Evolutionary conservation across 176 grass and related monocot species (phyloP).

Genomic region (Areca catechu): DNA sequence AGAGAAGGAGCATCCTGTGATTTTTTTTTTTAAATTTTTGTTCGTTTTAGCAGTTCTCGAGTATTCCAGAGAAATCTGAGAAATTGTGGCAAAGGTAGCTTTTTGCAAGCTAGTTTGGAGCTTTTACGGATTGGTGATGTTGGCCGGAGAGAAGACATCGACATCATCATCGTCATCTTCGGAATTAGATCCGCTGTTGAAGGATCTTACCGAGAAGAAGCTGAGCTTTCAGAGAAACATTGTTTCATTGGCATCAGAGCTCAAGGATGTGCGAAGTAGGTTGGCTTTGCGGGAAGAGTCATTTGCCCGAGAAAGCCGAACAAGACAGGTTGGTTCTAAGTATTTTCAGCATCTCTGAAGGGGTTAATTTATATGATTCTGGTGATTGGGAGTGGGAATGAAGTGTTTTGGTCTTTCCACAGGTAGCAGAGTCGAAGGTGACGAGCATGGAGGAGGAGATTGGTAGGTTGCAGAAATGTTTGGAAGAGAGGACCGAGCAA

Average conservation of each 20-base stretch:
- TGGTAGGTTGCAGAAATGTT: conserved; percentile 51
- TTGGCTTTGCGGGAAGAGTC: conserved; percentile 54
- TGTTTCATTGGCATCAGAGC: conserved; percentile 61
- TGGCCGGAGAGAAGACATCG: conserved; percentile 14
- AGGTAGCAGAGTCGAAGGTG: conserved; percentile 61
- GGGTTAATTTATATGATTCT: too few relatives aligned
- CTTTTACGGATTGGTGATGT: conserved; percentile 25
- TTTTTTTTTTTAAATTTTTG: background rate
- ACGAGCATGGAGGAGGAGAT: conserved; percentile 74
- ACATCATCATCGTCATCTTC: conserved; percentile 29
- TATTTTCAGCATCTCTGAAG: background rate
- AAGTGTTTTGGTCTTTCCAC: background rate
- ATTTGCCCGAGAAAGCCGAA: conserved; percentile 42
- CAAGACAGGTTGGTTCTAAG: conserved; percentile 36
- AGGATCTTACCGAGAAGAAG: conserved; percentile 86
- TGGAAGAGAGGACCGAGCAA: conserved; percentile 56
- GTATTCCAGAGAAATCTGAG: background rate
- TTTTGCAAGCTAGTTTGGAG: background rate
- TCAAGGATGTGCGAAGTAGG: conserved; percentile 56
- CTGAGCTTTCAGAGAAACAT: conserved; percentile 79
- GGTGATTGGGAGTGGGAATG: background rate
- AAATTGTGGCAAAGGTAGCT: too few relatives aligned
- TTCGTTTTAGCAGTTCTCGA: background rate
- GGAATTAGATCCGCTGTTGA: conserved; percentile 66
- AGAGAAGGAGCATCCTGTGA: background rate